Evolutionary conservation across 164 flowering plant species (phyloP).

Genomic region (Berberis thunbergii): DNA sequence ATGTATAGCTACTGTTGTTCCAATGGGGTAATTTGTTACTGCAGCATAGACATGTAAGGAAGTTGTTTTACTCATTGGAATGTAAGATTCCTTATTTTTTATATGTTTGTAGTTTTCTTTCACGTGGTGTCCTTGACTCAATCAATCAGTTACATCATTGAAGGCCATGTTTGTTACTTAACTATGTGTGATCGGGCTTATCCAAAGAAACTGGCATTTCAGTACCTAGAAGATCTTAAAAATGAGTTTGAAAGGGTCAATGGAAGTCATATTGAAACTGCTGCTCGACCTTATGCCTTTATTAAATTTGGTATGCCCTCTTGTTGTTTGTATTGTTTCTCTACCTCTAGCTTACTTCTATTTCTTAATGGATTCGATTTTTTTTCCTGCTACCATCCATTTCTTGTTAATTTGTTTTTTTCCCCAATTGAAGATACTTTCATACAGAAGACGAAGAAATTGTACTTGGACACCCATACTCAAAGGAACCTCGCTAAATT

Average conservation of each 20-base stretch:
- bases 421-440: constrained; percentile 50
- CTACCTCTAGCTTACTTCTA: not conserved
- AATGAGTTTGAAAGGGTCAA: constrained; percentile 85
- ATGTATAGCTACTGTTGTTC: too few relatives aligned
- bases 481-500: constrained; percentile 80
- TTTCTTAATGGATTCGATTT: not conserved
- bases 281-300: constrained; percentile 91
- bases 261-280: constrained; percentile 88
- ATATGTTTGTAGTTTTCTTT: not conserved
- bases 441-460: constrained; percentile 84
- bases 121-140: not conserved
- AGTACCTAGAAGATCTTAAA: constrained; percentile 80
- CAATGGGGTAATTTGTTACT: too few relatives aligned
- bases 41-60: too few relatives aligned
- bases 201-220: constrained; percentile 92
- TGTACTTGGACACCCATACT: constrained; percentile 84
- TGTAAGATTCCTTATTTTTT: not conserved
- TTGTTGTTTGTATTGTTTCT: not conserved
- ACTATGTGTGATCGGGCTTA: constrained; percentile 93
- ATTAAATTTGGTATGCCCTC: constrained; percentile 65
- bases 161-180: constrained; percentile 84
- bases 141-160: constrained; percentile 49
- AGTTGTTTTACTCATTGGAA: too few relatives aligned
- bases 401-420: not conserved
- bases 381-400: not conserved